Evolutionary conservation across 2,329 filamentous ascomycete genomes (phyloP).

Genomic region (Aspergillus japonicus): DNA sequence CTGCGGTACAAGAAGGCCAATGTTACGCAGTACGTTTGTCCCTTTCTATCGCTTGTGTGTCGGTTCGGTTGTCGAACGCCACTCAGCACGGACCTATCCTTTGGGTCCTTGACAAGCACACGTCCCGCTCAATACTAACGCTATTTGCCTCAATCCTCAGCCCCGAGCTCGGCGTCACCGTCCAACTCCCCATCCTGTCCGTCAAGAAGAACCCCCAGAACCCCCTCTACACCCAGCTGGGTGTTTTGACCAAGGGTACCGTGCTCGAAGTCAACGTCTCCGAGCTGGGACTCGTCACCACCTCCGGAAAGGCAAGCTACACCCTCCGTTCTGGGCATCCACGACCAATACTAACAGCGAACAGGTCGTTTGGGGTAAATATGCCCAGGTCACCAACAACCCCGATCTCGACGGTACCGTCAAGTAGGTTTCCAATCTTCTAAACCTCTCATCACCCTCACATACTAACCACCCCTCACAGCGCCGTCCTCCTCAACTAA

Average conservation of each 20-base stretch:
- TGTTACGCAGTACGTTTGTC: conserved; percentile 50
- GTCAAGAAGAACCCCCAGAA: conserved; percentile 87
- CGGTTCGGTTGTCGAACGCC: conserved; percentile 8
- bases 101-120: too few species aligned
- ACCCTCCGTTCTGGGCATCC: background rate
- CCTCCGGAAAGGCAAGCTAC: conserved; percentile 66
- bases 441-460: too few species aligned
- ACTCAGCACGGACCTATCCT: background rate
- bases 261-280: conserved; percentile 89
- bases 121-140: conserved; percentile 8
- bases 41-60: background rate
- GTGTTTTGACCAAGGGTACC: conserved; percentile 82
- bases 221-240: conserved; percentile 87
- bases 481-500: conserved; percentile 5
- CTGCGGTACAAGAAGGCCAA: conserved; percentile 77
- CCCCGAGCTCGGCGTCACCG: conserved; percentile 79
- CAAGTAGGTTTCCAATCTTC: conserved; percentile 41
- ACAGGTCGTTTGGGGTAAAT: conserved; percentile 79
- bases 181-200: conserved; percentile 76
- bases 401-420: conserved; percentile 63
- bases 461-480: background rate
- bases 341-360: background rate
- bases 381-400: conserved; percentile 64
- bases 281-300: conserved; percentile 86
- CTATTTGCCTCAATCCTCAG: conserved; percentile 12